phyloP scores from a whole-genome alignment of 2,329 filamentous ascomycete species.

The Mollisiaceae sp. region DNA sequence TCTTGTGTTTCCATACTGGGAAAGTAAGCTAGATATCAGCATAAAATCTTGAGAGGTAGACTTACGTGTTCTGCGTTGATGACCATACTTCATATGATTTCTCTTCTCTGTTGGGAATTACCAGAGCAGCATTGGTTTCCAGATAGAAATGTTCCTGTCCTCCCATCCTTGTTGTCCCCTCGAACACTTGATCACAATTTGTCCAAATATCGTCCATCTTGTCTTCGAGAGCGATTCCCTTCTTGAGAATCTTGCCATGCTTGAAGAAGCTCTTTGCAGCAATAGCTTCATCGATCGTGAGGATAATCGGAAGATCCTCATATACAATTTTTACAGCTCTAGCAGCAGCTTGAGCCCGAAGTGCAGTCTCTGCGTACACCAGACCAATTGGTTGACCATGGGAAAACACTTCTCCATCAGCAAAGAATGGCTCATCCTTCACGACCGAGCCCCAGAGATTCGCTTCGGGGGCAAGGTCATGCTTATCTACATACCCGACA shows the following conservation, averaged over 20 bases:
- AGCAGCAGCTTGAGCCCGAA: conserved; percentile 77
- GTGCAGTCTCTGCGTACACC: conserved; percentile 79
- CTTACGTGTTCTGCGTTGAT: conserved; percentile 82
- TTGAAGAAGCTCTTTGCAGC: conserved; percentile 85
- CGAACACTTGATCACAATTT: conserved; percentile 55
- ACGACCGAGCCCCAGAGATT: conserved; percentile 82
- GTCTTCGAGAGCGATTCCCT: conserved; percentile 76
- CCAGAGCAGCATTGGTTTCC: conserved; percentile 85
- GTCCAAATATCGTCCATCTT: conserved; percentile 34
- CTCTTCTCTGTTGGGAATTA: conserved; percentile 85
- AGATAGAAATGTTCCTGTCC: conserved; percentile 97
- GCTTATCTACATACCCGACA: conserved; percentile 81
- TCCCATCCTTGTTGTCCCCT: conserved; percentile 82
- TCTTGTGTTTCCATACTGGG: conserved; percentile 78
- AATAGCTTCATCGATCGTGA: conserved; percentile 94
- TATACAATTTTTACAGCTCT: conserved; percentile 86
- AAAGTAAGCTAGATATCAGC: background rate
- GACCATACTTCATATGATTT: conserved; percentile 93
- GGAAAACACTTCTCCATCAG: conserved; percentile 84
- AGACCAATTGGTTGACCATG: conserved; percentile 93
- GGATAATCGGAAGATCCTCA: conserved; percentile 83
- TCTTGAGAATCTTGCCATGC: conserved; percentile 80
- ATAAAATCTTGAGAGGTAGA: background rate
- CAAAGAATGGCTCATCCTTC: conserved; percentile 87
- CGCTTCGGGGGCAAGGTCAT: conserved; percentile 75